These are phyloP conservation scores for Pichia sp. DNA, from an alignment of 1,139 yeast species.

Conservation along the genomic window DNA sequence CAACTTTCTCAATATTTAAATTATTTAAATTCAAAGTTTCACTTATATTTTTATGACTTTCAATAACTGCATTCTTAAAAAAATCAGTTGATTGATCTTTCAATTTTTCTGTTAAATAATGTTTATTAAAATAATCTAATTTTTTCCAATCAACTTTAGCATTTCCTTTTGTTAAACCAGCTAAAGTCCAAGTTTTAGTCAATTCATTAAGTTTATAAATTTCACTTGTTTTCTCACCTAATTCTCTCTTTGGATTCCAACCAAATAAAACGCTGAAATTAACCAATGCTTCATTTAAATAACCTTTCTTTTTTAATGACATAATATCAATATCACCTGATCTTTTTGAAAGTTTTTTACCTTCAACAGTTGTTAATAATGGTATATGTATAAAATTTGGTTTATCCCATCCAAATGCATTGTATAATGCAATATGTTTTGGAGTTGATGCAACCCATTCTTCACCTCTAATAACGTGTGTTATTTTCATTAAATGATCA, in stretches of 20 bases:
- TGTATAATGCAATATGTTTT: conserved; percentile 79
- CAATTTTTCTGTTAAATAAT: conserved; percentile 43
- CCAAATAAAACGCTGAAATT: conserved; percentile 90
- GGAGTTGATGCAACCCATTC: conserved; percentile 98
- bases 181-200: conserved; percentile 41
- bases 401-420: conserved; percentile 80
- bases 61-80: conserved; percentile 33
- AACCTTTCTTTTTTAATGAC: conserved; percentile 52
- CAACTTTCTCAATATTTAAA: conserved; percentile 31
- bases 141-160: conserved; percentile 84
- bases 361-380: conserved; percentile 62
- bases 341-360: conserved; percentile 81
- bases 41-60: conserved; percentile 21
- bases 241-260: conserved; percentile 75
- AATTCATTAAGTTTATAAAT: conserved; percentile 51
- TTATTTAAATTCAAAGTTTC: conserved; percentile 17
- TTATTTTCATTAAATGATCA: conserved; percentile 85
- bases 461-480: conserved; percentile 94
- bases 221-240: conserved; percentile 53
- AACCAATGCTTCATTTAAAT: conserved; percentile 77
- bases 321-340: conserved; percentile 73
- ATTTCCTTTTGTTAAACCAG: conserved; percentile 82
- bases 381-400: conserved; percentile 91
- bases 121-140: conserved; percentile 67
- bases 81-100: conserved; percentile 28